Base-by-base conservation (phyloP, 345 rosid genomes). In the Iberis pinnata region DNA sequence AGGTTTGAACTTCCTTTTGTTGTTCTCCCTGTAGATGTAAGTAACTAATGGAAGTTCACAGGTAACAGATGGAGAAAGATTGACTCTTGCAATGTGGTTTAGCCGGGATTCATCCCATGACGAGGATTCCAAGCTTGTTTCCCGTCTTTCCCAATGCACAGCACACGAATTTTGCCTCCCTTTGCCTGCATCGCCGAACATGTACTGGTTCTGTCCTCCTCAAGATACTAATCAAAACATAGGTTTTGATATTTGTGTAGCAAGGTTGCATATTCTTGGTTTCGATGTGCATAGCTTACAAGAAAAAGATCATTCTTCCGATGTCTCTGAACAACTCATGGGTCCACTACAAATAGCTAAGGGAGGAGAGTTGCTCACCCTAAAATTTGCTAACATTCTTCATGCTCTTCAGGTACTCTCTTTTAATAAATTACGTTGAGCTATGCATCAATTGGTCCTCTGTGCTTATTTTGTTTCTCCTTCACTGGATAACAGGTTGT, bases 51-150 rank as follows among this genome's bases (percentile, higher is more conserved):
- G 43, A 49, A 58, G 8, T 40, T 70, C 46, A 52, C 76, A 82
- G 98, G 76, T 92, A 49, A 78, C 61, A 1, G 71, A 72, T 9
- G 94, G 98, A 56, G 98, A 92, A 70, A 82, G 98, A 62, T 72
- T 85, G 55, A 88, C 97, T 12, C 93, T 92, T 59, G 77, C 97
- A 0, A 46, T 92, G 12, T 92, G 95, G 95, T 88, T 88, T 74
- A 88, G 84, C 64, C 94, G 90, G 29, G 78, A 85, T 64, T 67
- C 86, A 56, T 71, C 76, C 13, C 86, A 92, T 45, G 85, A 85
- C 24, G 94, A 92, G 63, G 97, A 88, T 72, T 74, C 76, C 25
- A 85, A 88, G 72, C 83, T 92, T 29, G 61, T 92, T 59, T 71
- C 89, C 2, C 75, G 69, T 61, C 81, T 88, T 20, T 78, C 84